A percentile compares a stretch with the other conserved stretches of the same genome.
These are phyloP conservation scores for Taphrina deformans DNA, from an alignment of 1,139 yeast species.

Conservation along the genomic window DNA sequence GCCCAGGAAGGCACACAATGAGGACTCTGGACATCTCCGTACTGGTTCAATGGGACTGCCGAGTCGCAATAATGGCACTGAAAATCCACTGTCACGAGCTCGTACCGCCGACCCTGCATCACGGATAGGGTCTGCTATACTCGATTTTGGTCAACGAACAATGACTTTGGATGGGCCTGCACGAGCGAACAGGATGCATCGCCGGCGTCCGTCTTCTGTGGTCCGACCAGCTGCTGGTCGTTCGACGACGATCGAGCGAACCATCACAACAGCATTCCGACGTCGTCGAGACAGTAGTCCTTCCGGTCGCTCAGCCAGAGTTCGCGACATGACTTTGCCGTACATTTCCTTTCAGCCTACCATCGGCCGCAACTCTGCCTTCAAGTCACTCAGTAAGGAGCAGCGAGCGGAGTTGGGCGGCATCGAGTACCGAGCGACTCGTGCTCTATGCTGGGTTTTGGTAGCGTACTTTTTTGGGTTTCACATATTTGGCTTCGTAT, in stretches of 20 bases:
- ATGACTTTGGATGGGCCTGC: constrained; percentile 51
- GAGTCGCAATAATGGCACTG: background rate
- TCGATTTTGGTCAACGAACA: constrained; percentile 50
- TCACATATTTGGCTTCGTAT: constrained; percentile 54
- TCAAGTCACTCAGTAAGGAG: constrained; percentile 72
- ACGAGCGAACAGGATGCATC: background rate
- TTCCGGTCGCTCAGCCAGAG: constrained; percentile 1
- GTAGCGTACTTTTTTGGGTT: constrained; percentile 29
- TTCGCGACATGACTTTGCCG: constrained; percentile 36
- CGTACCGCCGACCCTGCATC: constrained; percentile 12
- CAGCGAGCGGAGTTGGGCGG: constrained; percentile 97
- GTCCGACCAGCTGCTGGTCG: constrained; percentile 37
- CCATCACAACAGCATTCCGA: constrained; percentile 34
- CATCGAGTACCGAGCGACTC: constrained; percentile 88
- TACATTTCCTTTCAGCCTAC: constrained; percentile 61
- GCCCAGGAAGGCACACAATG: constrained; percentile 43
- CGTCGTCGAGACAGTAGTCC: constrained; percentile 34
- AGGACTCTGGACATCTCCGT: background rate
- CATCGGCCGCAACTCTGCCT: constrained; percentile 94
- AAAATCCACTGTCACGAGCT: background rate
- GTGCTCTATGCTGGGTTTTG: constrained; percentile 51
- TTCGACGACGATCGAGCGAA: constrained; percentile 41
- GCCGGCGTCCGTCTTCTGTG: constrained; percentile 11
- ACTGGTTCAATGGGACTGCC: background rate
- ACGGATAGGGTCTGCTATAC: constrained; percentile 22